Conservation (phyloP, 1,284 basidiomycete species). For the Ceratobasidium sp. region DNA sequence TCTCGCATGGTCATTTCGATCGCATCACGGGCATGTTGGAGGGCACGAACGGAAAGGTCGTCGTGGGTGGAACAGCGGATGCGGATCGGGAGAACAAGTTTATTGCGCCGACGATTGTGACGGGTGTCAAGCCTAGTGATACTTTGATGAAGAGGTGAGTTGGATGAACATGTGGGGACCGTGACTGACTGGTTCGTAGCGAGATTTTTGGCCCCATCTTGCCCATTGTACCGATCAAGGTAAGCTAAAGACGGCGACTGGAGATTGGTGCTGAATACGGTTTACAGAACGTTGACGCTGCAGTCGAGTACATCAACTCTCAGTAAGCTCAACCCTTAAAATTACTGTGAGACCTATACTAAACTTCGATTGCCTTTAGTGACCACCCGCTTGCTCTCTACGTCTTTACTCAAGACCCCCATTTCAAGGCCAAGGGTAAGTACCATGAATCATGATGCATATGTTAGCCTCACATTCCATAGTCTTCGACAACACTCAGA, state of each 20-base stretch:
- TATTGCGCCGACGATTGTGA: conserved; percentile 58
- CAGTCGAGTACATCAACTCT: conserved; percentile 58
- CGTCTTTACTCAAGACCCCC: conserved; percentile 68
- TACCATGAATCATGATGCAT: conserved; percentile 11
- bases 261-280: no score
- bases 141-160: conserved; percentile 61
- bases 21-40: conserved; percentile 55
- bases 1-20: conserved; percentile 58
- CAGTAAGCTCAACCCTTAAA: conserved; percentile 48
- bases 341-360: background rate
- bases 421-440: conserved; percentile 67
- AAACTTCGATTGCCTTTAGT: conserved; percentile 1
- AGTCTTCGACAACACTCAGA: conserved; percentile 72
- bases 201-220: conserved; percentile 75
- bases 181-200: conserved; percentile 46
- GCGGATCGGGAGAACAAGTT: conserved; percentile 51
- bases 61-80: conserved; percentile 58
- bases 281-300: conserved; percentile 57
- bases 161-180: background rate
- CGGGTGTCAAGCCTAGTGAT: conserved; percentile 57
- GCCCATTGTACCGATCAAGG: conserved; percentile 65
- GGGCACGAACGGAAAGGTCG: conserved; percentile 56
- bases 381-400: conserved; percentile 76
- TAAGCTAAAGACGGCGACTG: conserved; percentile 38
- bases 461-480: background rate